Evolutionary conservation across 164 flowering plant genomes (phyloP).

Genomic region (Magnolia kwangsiensis): DNA sequence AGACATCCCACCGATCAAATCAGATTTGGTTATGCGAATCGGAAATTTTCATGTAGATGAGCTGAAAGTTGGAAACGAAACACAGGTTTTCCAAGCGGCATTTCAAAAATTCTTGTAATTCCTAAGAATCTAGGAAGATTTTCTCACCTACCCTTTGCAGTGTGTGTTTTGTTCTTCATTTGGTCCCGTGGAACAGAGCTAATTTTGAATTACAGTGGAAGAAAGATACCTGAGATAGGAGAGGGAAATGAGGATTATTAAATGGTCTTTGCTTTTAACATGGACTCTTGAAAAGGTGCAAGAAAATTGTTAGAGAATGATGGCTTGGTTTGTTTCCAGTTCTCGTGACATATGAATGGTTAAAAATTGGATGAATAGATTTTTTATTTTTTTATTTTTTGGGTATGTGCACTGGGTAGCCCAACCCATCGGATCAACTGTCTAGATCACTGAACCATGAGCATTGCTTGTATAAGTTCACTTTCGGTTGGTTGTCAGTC

Average conservation of each 20-base stretch:
- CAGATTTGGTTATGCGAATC: not conserved
- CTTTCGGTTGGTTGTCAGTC: too few relatives aligned
- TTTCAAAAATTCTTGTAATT: not conserved
- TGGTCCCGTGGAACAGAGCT: not conserved
- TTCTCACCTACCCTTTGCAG: not conserved
- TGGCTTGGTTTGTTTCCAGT: too few relatives aligned
- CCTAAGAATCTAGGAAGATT: not conserved
- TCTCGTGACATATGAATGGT: too few relatives aligned
- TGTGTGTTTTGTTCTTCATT: not conserved
- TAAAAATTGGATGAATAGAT: too few relatives aligned
- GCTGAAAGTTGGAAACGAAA: not conserved
- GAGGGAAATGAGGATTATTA: not conserved
- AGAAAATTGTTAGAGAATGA: too few relatives aligned
- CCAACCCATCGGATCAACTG: too few relatives aligned
- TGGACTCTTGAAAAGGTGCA: too few relatives aligned
- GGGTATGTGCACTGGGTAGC: too few relatives aligned
- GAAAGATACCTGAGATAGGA: not conserved
- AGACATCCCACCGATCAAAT: not conserved
- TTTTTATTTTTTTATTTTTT: too few relatives aligned
- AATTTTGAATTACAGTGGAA: not conserved
- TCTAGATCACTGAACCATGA: too few relatives aligned
- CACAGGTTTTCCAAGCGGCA: not conserved
- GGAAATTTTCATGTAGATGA: not conserved
- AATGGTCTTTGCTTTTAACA: too few relatives aligned
- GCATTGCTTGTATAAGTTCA: too few relatives aligned